Evolutionary conservation across 148 eudicot species (phyloP).

Genomic region (Arbutus unedo): DNA sequence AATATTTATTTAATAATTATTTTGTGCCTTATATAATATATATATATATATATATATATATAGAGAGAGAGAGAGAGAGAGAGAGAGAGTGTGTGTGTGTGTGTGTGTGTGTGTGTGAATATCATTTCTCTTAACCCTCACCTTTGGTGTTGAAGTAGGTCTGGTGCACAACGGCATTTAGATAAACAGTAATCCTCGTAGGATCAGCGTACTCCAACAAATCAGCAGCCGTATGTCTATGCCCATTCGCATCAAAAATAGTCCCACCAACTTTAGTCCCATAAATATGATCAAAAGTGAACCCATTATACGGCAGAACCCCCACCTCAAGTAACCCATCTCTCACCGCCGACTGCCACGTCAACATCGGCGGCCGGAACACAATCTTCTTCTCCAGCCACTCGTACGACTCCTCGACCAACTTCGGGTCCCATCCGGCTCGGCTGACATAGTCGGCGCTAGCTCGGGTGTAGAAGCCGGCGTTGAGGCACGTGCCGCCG

Average conservation of each 20-base stretch:
- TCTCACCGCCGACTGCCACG: constrained; percentile 68
- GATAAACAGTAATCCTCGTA: constrained; percentile 38
- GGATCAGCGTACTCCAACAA: constrained; percentile 75
- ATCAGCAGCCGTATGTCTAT: constrained; percentile 87
- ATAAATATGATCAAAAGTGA: constrained; percentile 59
- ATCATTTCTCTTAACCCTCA: constrained; percentile 6
- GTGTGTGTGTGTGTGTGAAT: background rate
- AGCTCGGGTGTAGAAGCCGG: constrained; percentile 83
- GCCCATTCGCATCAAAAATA: constrained; percentile 66
- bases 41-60: too few relatives aligned
- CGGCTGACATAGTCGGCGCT: constrained; percentile 30
- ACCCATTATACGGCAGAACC: constrained; percentile 60
- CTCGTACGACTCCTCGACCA: constrained; percentile 65
- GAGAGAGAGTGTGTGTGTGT: background rate
- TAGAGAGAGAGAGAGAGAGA: background rate
- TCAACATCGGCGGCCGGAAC: constrained; percentile 48
- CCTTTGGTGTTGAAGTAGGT: constrained; percentile 49
- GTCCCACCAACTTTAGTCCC: constrained; percentile 87
- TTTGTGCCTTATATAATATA: too few relatives aligned
- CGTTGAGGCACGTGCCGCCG: constrained; percentile 75
- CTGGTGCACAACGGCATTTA: constrained; percentile 60
- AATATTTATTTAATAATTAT: too few relatives aligned
- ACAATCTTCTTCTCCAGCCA: constrained; percentile 82
- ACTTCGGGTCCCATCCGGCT: constrained; percentile 51
- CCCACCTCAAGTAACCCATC: constrained; percentile 70